Base-by-base conservation (phyloP, 2,329 filamentous ascomycete genomes). In the Mariannaea elegans region DNA sequence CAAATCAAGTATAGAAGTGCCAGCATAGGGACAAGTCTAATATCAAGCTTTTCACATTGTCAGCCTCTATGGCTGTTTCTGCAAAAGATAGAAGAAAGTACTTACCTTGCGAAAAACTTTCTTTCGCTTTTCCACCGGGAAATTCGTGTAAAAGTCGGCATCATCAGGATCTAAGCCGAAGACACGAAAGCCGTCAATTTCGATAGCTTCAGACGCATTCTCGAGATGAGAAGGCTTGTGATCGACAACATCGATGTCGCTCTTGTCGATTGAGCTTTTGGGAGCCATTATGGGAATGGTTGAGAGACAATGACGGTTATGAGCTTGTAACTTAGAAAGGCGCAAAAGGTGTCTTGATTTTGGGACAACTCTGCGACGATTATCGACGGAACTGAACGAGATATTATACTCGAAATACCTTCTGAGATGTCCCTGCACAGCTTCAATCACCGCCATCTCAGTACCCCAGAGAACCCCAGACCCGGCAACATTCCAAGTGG, bases 1-100 rank as follows among this genome's bases (percentile, higher is more conserved):
- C 81, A 83, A 3, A 87, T 76, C 2, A 87, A 68, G 65, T 86
- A 87, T 0, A 87, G 72, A 57, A 78, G 5, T 55, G 88, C 76
- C 87, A 91, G 44, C 87, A 74, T 75, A 1, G 81, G 81, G 16
- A 73, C 59, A 6, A 73, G 64, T 10, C 68, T 65, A 32, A 80
- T 66, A 2, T 79, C 71, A 63, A 82, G 68, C 63, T 65, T 38
- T 12, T n/a, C 9, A 38, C 16, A 12, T 3, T 32, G 29, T 61
- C 24, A 58, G 38, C 19, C n/a, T 5, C 13, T 23, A n/a, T 16
- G 5, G 38, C 14, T 16, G 29, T 36, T 16, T 10, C 9, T 13
- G 3, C 23, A 7, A 7, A 32, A n/a, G 12, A 34, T n/a, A 12
- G 7, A 2, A 7, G 6, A 18, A 4, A 16, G 51, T 16, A n/a